Evolutionary conservation across 192 early-diverging fungal species (phyloP).

Genomic region (Tieghemiomyces parasiticus): DNA sequence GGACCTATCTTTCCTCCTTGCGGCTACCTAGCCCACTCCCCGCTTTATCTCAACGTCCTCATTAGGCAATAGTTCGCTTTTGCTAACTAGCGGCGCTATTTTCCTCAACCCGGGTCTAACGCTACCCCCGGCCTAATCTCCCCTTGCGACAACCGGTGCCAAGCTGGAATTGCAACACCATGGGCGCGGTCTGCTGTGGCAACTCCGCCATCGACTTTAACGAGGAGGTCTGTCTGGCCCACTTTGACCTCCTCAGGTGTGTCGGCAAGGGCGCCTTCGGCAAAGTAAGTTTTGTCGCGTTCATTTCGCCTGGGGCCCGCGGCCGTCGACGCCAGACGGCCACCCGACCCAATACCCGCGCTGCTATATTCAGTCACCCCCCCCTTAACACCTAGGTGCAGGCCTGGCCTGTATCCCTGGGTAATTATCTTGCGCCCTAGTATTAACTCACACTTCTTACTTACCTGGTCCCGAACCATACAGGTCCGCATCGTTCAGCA

Average conservation of each 20-base stretch:
- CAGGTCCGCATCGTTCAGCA: slow-evolving; percentile 76
- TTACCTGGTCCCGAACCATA: neutral
- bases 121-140: too few species aligned
- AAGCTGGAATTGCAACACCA: slow-evolving; percentile 2
- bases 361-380: slow-evolving; percentile 2
- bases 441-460: neutral
- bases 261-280: slow-evolving; percentile 81
- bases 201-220: slow-evolving; percentile 35
- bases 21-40: too few species aligned
- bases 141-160: too few species aligned
- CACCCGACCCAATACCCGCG: neutral
- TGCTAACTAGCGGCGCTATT: too few species aligned
- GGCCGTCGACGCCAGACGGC: neutral
- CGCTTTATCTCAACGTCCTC: too few species aligned
- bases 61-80: too few species aligned
- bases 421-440: slow-evolving; percentile 5
- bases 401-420: neutral
- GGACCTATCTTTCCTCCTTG: too few species aligned
- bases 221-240: slow-evolving; percentile 52
- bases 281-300: slow-evolving; percentile 37
- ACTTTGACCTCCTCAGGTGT: slow-evolving; percentile 65
- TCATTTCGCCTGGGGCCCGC: neutral
- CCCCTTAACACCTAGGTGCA: neutral
- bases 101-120: too few species aligned
- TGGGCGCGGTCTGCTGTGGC: slow-evolving; percentile 11